A percentile compares a stretch with the other conserved stretches of the same genome.
These are phyloP conservation scores for Aechmea fasciata DNA, from an alignment of 176 grass and related monocot species.

Conservation along the genomic window DNA sequence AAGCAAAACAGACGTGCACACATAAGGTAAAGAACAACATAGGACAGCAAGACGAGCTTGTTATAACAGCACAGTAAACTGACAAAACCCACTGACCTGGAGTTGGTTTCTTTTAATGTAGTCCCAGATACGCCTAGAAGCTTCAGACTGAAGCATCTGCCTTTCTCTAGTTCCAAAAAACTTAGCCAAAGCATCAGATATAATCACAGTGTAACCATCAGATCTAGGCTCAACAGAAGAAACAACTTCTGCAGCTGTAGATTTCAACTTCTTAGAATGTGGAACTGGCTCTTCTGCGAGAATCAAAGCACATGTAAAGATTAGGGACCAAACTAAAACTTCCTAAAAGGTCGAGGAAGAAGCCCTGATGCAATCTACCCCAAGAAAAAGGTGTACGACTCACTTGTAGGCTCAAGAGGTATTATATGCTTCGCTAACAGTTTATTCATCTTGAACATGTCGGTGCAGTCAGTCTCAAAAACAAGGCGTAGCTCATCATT, in stretches of 20 bases:
- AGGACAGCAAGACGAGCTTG: not conserved
- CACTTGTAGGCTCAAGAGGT: conserved; percentile 55
- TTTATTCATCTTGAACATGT: conserved; percentile 99
- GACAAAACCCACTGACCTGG: conserved; percentile 45
- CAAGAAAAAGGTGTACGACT: not conserved
- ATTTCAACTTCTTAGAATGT: conserved; percentile 60
- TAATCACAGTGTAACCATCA: conserved; percentile 31
- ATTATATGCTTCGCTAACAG: conserved; percentile 78
- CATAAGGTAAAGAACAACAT: not conserved
- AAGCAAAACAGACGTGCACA: no score
- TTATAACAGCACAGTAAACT: no score
- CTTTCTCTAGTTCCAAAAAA: conserved; percentile 82
- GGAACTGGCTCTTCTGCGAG: conserved; percentile 53
- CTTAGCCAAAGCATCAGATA: conserved; percentile 69
- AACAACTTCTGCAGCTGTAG: conserved; percentile 28
- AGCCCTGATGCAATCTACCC: no score
- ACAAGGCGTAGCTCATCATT: conserved; percentile 79
- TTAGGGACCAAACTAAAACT: no score
- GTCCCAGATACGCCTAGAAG: conserved; percentile 74
- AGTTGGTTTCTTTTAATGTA: conserved; percentile 89
- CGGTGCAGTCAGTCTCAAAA: conserved; percentile 87
- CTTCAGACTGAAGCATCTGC: conserved; percentile 67
- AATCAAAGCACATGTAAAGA: conserved; percentile 21
- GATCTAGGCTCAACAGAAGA: conserved; percentile 31
- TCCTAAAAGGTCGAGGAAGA: no score